A percentile compares a stretch with the other conserved stretches of the same genome.
phyloP scores from a whole-genome alignment of 148 eudicot genomes.

The Chenopodium berlandieri region DNA sequence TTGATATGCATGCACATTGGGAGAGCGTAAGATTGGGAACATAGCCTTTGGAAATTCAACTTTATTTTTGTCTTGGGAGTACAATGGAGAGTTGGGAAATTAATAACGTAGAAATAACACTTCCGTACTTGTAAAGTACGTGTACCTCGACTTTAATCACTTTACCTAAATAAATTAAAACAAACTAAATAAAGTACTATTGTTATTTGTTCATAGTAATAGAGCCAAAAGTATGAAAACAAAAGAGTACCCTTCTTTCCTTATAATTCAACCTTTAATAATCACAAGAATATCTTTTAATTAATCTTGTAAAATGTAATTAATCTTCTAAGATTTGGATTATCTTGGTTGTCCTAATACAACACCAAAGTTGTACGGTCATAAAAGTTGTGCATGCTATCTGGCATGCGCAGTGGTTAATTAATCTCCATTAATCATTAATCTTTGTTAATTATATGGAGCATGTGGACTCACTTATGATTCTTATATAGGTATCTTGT shows the following conservation, averaged over 20 bases:
- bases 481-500: background rate
- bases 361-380: slow-evolving; percentile 2
- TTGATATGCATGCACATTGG: slow-evolving; percentile 20
- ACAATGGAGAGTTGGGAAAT: background rate
- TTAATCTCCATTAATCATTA: slow-evolving; percentile 11
- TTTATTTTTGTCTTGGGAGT: background rate
- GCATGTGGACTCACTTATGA: slow-evolving; percentile 15
- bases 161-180: background rate
- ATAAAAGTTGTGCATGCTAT: background rate
- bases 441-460: background rate
- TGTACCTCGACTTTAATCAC: background rate
- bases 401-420: slow-evolving; percentile 14
- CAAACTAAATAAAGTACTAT: background rate
- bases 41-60: background rate
- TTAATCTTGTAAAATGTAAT: background rate
- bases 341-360: slow-evolving; percentile 14
- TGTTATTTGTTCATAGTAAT: background rate
- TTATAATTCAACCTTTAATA: background rate
- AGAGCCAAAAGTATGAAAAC: background rate
- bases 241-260: background rate
- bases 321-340: slow-evolving; percentile 22
- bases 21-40: slow-evolving; percentile 8
- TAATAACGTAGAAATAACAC: slow-evolving; percentile 12
- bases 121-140: slow-evolving; percentile 34
- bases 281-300: slow-evolving; percentile 1